Evolutionary conservation across 2,329 filamentous ascomycete genomes (phyloP), one percentile per base, ranked within the genome.

Genomic region (Karstenula rhodostoma): DNA sequence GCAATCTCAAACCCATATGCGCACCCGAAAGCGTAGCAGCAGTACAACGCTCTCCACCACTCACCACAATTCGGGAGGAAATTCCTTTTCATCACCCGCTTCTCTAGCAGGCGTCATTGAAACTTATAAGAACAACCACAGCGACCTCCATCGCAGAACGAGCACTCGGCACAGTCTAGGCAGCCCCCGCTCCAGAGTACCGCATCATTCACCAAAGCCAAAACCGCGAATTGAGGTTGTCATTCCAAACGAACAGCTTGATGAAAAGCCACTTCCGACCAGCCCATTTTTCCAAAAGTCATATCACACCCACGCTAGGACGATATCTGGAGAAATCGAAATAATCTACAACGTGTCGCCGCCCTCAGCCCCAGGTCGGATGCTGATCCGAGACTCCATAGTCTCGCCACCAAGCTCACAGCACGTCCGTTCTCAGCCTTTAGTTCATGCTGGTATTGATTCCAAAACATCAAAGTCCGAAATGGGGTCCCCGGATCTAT

Each of bases 91-190:
- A 13, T 64, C 57, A 53, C 66, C 63, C 51, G 57, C 67, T 33
- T 68, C 70, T 19, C 58, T 71, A n/a, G 70, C 66, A 35, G 63
- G 66, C 40, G 77, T 68, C n/a, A 79, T 83, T 60, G 81, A 80
- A 6, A 71, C 79, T 4, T 83, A 81, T 76, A 79, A 77, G 53
- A 71, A 82, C 65, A 77, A 71, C 35, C 57, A 66, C 29, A 67
- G 63, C 52, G 61, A 69, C 50, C 42, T 42, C 48, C 32, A 43
- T 33, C 25, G 52, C 23, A 53, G 40, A 48, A 43, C n/a, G 44
- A 27, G 47, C 29, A 35, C 57, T 57, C 56, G 47, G 50, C 47
- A 61, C 32, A 49, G 32, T 48, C 63, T 61, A 23, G 62, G 62
- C 48, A 60, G 47, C 17, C 58, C 59, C 37, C 32, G 37, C 44